A percentile compares a stretch with the other conserved stretches of the same genome.
Evolutionary conservation across 768 basidiomycete genomes (phyloP).

Genomic region (Saitozyma sp.): DNA sequence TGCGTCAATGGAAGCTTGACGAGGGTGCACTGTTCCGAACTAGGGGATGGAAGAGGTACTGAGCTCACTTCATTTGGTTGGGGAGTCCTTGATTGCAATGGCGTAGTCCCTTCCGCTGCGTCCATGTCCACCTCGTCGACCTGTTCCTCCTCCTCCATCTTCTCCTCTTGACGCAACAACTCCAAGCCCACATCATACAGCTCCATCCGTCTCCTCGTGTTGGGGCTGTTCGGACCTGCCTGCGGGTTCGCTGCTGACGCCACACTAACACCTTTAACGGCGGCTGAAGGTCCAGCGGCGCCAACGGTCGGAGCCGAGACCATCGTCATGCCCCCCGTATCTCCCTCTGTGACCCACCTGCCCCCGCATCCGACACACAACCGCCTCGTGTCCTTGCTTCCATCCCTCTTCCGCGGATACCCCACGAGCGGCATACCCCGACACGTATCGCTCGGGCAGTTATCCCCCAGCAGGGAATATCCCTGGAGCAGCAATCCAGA

Average conservation of each 20-base stretch:
- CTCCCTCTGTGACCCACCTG: conserved; percentile 32
- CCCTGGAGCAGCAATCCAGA: conserved; percentile 43
- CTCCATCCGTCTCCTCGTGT: conserved; percentile 32
- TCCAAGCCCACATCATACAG: conserved; percentile 28
- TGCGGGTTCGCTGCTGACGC: not conserved
- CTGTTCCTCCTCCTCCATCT: conserved; percentile 3
- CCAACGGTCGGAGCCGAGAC: not conserved
- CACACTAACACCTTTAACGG: not conserved
- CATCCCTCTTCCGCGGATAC: conserved; percentile 38
- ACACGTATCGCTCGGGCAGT: conserved; percentile 40
- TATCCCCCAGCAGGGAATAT: conserved; percentile 40
- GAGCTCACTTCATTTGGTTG: not conserved
- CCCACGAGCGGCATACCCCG: conserved; percentile 49
- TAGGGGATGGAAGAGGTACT: not conserved
- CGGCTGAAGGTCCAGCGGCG: not conserved
- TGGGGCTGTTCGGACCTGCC: conserved; percentile 27
- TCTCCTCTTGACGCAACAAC: not conserved
- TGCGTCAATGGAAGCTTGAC: not conserved
- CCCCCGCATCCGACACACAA: conserved; percentile 44
- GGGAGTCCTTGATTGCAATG: not conserved
- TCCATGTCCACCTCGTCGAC: conserved; percentile 17
- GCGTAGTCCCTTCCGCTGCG: not conserved
- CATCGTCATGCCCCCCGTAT: conserved; percentile 17
- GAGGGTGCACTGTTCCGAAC: not conserved
- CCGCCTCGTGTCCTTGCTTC: conserved; percentile 29